Evolutionary conservation across 1,284 basidiomycete species (phyloP), one percentile per base, ranked within the genome.

Genomic region (Ceratobasidium sp.): DNA sequence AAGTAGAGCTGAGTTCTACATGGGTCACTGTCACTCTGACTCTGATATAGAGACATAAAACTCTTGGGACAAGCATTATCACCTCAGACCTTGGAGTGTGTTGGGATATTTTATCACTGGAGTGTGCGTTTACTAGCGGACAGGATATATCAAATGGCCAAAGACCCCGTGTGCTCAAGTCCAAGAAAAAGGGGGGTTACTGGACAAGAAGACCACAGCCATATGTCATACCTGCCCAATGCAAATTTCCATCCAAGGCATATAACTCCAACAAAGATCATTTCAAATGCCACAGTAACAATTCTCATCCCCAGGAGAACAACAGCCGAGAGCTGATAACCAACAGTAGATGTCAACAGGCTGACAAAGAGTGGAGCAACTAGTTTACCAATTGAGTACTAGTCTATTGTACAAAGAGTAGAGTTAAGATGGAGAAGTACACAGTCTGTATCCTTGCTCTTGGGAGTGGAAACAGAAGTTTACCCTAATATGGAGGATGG

Each of bases 351-450:
- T 0, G 89, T 88, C 38, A 90, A 83, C 23, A 88, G 82, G 0
- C 88, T 89, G 14, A 89, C 88, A 75, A 90, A 89, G 4, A 91
- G 83, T 0, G 89, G 89, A 0, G 89, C 87, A 3, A 88, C 79
- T 5, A 91, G 86, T 80, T 91, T 89, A 80, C 87, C 88, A 14
- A 89, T 82, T n/a, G n/a, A n/a, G n/a, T n/a, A n/a, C 1, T 90
- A 83, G 80, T 90, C 88, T 67, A 90, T 89, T 8, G 88, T 86
- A 4, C 89, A 85, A 71, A 89, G 83, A 77, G 83, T 84, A 1
- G 85, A 85, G 79, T 87, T 87, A 18, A 87, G 23, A 79, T 83
- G 1, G 84, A 84, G 33, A 86, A 82, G 18, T 79, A 81, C 0
- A 77, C 77, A 57, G 27, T 73, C 57, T 8, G 27, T 33, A 20